These are phyloP conservation scores for Fragaria nilgerrensis DNA, from an alignment of 306 rosid species.

Conservation along the genomic window DNA sequence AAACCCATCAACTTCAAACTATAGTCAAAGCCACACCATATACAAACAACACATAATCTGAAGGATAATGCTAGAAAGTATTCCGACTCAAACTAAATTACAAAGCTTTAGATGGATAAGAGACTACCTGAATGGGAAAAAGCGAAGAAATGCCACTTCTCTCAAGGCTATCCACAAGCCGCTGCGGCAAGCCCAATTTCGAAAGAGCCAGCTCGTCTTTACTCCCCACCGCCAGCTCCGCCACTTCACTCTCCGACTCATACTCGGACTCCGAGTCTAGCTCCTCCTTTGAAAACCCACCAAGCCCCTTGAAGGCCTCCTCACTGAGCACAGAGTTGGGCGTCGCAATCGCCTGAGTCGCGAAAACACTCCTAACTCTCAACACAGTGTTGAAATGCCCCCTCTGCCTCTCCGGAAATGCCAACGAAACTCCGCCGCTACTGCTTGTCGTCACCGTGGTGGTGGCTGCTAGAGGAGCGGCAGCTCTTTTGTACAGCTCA, in stretches of 20 bases:
- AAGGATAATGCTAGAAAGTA: neutral
- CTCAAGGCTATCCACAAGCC: conserved; percentile 56
- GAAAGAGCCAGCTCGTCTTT: conserved; percentile 76
- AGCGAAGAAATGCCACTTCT: conserved; percentile 77
- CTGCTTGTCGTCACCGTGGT: neutral
- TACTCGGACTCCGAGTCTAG: conserved; percentile 27
- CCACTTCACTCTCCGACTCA: conserved; percentile 33
- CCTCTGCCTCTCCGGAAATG: conserved; percentile 40
- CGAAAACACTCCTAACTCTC: conserved; percentile 23
- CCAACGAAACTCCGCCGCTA: conserved; percentile 30
- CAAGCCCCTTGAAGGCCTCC: conserved; percentile 77
- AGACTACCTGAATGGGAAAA: conserved; percentile 85
- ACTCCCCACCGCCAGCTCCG: conserved; percentile 9
- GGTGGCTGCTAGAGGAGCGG: conserved; percentile 8
- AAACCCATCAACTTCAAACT: neutral
- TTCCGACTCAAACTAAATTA: too few species aligned
- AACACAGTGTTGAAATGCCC: neutral
- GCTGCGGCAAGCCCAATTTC: conserved; percentile 64
- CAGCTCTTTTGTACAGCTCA: conserved; percentile 38
- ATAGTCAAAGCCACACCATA: neutral
- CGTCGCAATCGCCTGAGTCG: conserved; percentile 73
- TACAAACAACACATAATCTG: neutral
- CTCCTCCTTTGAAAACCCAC: conserved; percentile 43
- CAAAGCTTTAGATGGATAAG: too few species aligned
- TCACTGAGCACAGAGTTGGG: conserved; percentile 92